A percentile compares a stretch with the other conserved stretches of the same genome.
Conservation (phyloP, 371 early-diverging fungal species). For the Thermomucor indicae-seudaticae region DNA sequence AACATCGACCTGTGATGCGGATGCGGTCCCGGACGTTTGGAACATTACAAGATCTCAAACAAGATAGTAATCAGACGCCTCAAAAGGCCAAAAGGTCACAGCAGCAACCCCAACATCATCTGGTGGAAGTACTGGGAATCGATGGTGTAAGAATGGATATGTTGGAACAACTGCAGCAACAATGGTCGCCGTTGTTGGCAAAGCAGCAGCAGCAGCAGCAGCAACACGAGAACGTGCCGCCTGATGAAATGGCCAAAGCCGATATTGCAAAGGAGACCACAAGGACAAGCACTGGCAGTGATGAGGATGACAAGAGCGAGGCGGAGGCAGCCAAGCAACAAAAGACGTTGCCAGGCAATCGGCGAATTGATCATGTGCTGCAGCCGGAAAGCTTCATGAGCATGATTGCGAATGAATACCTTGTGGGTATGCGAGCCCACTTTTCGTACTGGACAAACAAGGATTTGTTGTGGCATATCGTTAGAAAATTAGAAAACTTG, state of each 20-base stretch:
- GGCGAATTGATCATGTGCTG: conserved; percentile 40
- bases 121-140: conserved; percentile 40
- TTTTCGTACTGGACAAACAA: conserved; percentile 53
- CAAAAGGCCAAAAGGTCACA: conserved; percentile 14
- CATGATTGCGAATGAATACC: conserved; percentile 50
- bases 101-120: conserved; percentile 7
- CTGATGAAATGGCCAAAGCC: conserved; percentile 26
- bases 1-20: not conserved
- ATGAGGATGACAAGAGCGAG: conserved; percentile 8
- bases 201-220: conserved; percentile 13
- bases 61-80: no score
- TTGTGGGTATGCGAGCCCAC: conserved; percentile 45
- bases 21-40: not conserved
- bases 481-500: conserved; percentile 32
- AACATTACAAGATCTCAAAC: not conserved
- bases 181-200: not conserved
- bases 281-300: conserved; percentile 4
- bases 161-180: conserved; percentile 1
- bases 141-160: conserved; percentile 32
- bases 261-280: conserved; percentile 34
- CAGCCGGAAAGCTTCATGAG: conserved; percentile 48
- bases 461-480: conserved; percentile 47
- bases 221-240: conserved; percentile 29
- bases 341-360: conserved; percentile 3
- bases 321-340: conserved; percentile 10